These are phyloP conservation scores for Ustilago cynodontis DNA, from an alignment of 1,284 basidiomycete genomes.

Conservation along the genomic window DNA sequence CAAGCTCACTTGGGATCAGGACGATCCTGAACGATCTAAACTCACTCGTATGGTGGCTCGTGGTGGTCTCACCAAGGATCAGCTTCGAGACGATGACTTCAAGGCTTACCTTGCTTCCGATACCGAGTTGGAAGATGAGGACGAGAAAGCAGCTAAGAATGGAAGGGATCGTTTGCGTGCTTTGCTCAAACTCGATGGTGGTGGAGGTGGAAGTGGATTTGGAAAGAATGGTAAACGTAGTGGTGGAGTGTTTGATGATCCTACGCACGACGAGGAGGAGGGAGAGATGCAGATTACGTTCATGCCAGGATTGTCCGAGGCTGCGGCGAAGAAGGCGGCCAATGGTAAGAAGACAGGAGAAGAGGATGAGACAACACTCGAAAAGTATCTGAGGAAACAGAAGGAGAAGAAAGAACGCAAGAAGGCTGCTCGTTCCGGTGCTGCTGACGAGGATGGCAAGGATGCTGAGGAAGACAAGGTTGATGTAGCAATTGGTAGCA, in stretches of 20 bases:
- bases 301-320: slow-evolving; percentile 64
- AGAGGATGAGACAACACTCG: slow-evolving; percentile 66
- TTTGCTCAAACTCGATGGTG: slow-evolving; percentile 55
- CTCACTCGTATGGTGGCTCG: slow-evolving; percentile 72
- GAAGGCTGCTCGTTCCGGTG: slow-evolving; percentile 34
- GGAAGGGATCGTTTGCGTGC: slow-evolving; percentile 57
- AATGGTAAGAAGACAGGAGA: slow-evolving; percentile 26
- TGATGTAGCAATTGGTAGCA: slow-evolving; percentile 24
- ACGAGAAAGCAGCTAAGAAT: slow-evolving; percentile 29
- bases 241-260: slow-evolving; percentile 58
- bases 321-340: slow-evolving; percentile 50
- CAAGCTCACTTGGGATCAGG: slow-evolving; percentile 97
- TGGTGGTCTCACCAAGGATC: slow-evolving; percentile 47
- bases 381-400: slow-evolving; percentile 68
- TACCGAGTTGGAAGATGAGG: slow-evolving; percentile 58
- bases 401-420: slow-evolving; percentile 65
- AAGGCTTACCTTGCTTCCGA: slow-evolving; percentile 67
- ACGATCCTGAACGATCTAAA: slow-evolving; percentile 88
- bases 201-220: slow-evolving; percentile 30
- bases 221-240: slow-evolving; percentile 36
- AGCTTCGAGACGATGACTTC: slow-evolving; percentile 67
- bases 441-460: slow-evolving; percentile 26
- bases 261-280: slow-evolving; percentile 44
- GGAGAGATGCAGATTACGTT: slow-evolving; percentile 67
- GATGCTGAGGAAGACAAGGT: slow-evolving; percentile 10